Evolutionary conservation across 306 rosid genomes (phyloP).

Genomic region (Dryas alaskensis): DNA sequence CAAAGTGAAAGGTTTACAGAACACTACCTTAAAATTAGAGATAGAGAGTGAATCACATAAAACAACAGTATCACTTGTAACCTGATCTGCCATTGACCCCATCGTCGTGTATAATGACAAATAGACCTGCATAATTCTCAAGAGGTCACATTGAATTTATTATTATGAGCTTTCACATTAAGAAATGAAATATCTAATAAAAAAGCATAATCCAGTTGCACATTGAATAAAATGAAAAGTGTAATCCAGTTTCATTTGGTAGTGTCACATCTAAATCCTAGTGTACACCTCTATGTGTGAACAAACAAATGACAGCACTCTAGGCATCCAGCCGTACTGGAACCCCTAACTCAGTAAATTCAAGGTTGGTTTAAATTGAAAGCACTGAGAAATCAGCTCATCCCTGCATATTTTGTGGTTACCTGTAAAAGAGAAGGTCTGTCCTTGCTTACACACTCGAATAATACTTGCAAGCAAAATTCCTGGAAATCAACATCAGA

Average conservation of each 20-base stretch:
- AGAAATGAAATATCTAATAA: slow-evolving; percentile 15
- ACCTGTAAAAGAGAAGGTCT: slow-evolving; percentile 96
- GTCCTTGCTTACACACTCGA: slow-evolving; percentile 98
- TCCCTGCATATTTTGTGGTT: slow-evolving; percentile 19
- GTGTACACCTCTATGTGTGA: neutral
- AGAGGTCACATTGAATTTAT: neutral
- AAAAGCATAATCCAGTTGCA: slow-evolving; percentile 3
- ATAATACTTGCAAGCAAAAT: slow-evolving; percentile 97
- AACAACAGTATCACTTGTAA: slow-evolving; percentile 50
- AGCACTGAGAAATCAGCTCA: slow-evolving; percentile 10
- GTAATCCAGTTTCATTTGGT: neutral
- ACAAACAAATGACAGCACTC: neutral
- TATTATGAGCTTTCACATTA: neutral
- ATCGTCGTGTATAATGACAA: slow-evolving; percentile 77
- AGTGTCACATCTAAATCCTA: neutral
- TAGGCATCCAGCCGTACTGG: slow-evolving; percentile 14
- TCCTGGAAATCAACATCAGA: slow-evolving; percentile 87
- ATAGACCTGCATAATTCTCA: slow-evolving; percentile 60
- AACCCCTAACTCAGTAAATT: slow-evolving; percentile 4
- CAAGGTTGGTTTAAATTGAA: slow-evolving; percentile 19
- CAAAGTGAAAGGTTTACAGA: slow-evolving; percentile 6
- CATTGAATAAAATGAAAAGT: neutral
- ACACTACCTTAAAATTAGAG: slow-evolving; percentile 68
- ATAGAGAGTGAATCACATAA: slow-evolving; percentile 67
- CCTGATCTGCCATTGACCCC: slow-evolving; percentile 75